Base-by-base conservation (phyloP, 2,329 filamentous ascomycete genomes). In the Truncatella angustata region DNA sequence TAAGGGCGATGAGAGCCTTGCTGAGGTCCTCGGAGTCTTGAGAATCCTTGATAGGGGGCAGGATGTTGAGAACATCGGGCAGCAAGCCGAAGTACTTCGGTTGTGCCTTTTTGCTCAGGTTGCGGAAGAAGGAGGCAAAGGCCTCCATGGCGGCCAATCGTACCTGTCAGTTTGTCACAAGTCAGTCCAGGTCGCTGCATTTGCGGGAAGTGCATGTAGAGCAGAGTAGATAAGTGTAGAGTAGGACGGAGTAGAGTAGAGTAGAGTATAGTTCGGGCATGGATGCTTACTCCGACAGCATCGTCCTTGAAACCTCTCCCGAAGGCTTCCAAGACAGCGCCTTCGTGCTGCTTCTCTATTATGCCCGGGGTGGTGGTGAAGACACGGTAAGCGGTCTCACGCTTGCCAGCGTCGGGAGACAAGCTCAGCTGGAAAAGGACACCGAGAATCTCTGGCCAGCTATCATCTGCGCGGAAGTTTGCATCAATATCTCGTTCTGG, bases 121-220 rank as follows among this genome's bases (percentile, higher is more conserved):
- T 94, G 60, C 90, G 84, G 81, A 99, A 99, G 76, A 99, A 97
- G 3, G 92, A 87, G 16, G 93, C 89, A 67, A 99, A 99, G 6
- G 94, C 94, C 67, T 97, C 92, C 85, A 97, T 96, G 51, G 94
- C 92, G 43, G 92, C 87, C 53, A 99, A 84, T 58, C 91, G 89
- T 53, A 99, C 93, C 84, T 93, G 51, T 6, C 47, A 35, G 20
- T 53, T 60, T 11, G n/a, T 18, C 18, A 34, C 14, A 24, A 11
- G 14, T 14, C 28, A 10, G n/a, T 42, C 11, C 24, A 21, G 34
- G 40, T 26, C 11, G 23, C 4, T 3, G 7, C 37, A 40, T 21
- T 40, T 11, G 18, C 37, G 36, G 16, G 11, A 18, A 10, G 3
- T n/a, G 21, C 7, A 11, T 35, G 5, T 35, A 20, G 16, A 39